Base-by-base conservation (phyloP, 2,329 filamentous ascomycete species). In the Mollisia scopiformis region DNA sequence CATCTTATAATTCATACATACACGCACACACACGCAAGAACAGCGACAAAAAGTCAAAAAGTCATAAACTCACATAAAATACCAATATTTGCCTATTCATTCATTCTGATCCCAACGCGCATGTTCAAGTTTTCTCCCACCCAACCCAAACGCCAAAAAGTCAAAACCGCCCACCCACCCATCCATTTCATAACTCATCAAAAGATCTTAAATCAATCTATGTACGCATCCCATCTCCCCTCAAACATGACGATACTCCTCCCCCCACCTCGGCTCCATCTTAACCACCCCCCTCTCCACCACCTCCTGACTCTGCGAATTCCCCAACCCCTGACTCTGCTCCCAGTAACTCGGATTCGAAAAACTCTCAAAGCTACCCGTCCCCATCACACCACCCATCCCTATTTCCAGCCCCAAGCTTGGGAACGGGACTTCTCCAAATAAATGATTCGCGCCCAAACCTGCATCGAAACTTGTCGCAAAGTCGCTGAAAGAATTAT, bases 191-290 rank as follows among this genome's bases (percentile, higher is more conserved):
- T 37, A 13, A 37, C 13, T 37, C 33, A 37, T 37, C 3, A 37
- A 13, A 13, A 14, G 13, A 43, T 43, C 16, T 16, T 3, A 5
- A 5, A 47, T 47, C 43, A 47, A 28, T 47, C 43, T 47, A 28
- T 47, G 43, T 47, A 28, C 43, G 25, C 23, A 13, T 5, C n/a
- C 43, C 21, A 27, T 10, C n/a, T 43, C 39, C n/a, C n/a, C 16
- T 46, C 43, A 59, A 23, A 28, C 49, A 46, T 58, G 56, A 47
- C 57, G 51, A 60, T 64, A 63, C 13, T 39, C 62, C 16, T 61
- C 62, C 28, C 63, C 66, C 66, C 66, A 68, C 39, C 60, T 64
- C 31, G 54, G 51, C 57, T 68, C 66, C 16, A 39, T 68, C 60
- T 68, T 68, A 1, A 68, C 66, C 54, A 52, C 25, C 23, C 55